phyloP scores from a whole-genome alignment of 106 monocot species.

The Acorus gramineus region DNA sequence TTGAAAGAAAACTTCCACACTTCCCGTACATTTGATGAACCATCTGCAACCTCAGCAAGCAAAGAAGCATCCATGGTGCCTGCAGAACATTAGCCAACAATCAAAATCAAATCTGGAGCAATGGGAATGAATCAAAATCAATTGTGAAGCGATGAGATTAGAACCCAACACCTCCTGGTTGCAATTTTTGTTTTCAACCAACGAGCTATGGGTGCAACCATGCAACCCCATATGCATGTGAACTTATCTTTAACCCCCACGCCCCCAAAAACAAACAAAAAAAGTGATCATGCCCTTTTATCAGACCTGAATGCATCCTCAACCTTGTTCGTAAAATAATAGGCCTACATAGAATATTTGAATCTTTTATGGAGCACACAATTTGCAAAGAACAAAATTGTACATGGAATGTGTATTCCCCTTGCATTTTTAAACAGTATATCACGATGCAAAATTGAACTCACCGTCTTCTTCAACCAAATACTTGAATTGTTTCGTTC shows the following conservation, averaged over 20 bases:
- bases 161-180: too few relatives aligned
- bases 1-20: slow-evolving; percentile 81
- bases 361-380: too few relatives aligned
- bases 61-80: slow-evolving; percentile 42
- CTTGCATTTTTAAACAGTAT: background rate
- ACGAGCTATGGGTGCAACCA: too few relatives aligned
- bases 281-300: too few relatives aligned
- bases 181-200: too few relatives aligned
- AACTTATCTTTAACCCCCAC: too few relatives aligned
- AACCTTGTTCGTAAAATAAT: too few relatives aligned
- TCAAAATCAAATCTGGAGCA: background rate
- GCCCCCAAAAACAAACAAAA: too few relatives aligned
- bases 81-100: slow-evolving; percentile 10
- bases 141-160: background rate
- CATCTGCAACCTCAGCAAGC: slow-evolving; percentile 84
- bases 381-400: background rate
- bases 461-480: slow-evolving; percentile 80
- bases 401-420: too few relatives aligned
- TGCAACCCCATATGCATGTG: too few relatives aligned
- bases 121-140: background rate
- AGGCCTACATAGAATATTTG: too few relatives aligned
- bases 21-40: slow-evolving; percentile 89
- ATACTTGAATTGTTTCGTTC: slow-evolving; percentile 79
- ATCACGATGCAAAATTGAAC: slow-evolving; percentile 2
- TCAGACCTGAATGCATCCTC: too few relatives aligned